Conservation (phyloP, 495 filamentous ascomycete genomes). For the Niebla homalea region DNA sequence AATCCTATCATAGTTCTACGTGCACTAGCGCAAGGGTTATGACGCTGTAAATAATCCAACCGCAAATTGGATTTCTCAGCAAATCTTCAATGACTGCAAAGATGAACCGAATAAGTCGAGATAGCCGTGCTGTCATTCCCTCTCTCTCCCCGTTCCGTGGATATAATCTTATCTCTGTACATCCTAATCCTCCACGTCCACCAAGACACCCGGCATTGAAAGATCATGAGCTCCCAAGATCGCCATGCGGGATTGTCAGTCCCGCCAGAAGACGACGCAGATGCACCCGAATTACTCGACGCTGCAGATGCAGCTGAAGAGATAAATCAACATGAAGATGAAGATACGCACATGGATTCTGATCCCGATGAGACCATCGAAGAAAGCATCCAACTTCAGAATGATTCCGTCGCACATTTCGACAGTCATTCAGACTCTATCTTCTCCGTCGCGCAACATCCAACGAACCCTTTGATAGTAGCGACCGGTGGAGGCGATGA, state of each 20-base stretch:
- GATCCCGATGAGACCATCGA: conserved; percentile 51
- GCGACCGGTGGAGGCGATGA: conserved; percentile 82
- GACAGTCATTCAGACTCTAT: conserved; percentile 77
- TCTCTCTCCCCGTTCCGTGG: too few relatives aligned
- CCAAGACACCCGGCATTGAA: too few relatives aligned
- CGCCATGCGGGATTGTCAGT: conserved; percentile 9
- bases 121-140: too few relatives aligned
- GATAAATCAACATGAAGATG: conserved; percentile 43
- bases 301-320: conserved; percentile 62
- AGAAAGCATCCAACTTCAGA: conserved; percentile 63
- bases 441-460: conserved; percentile 88
- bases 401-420: conserved; percentile 87
- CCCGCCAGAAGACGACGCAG: conserved; percentile 34
- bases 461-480: conserved; percentile 59
- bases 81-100: too few relatives aligned
- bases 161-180: too few relatives aligned
- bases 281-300: conserved; percentile 46
- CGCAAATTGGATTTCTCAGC: too few relatives aligned
- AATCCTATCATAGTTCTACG: too few relatives aligned
- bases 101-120: too few relatives aligned
- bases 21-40: too few relatives aligned
- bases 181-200: too few relatives aligned
- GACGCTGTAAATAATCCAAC: too few relatives aligned
- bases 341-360: conserved; percentile 59
- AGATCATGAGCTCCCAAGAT: too few relatives aligned